Conservation (phyloP, 2,329 filamentous ascomycete genomes). For the Beauveria asiatica region DNA sequence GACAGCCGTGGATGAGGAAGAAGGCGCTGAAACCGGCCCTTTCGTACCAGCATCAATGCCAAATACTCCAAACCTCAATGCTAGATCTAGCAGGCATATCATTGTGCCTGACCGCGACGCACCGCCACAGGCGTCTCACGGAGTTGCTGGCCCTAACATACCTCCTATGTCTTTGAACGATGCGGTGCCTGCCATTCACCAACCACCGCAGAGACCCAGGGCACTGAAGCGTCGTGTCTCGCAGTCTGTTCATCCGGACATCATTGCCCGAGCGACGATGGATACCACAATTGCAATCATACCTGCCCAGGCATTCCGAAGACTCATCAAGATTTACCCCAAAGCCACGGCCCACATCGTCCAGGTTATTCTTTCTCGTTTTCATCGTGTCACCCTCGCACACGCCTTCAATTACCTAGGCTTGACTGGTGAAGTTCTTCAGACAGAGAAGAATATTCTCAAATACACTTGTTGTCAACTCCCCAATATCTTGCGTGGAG, state of each 20-base stretch:
- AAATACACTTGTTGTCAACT: conserved; percentile 86
- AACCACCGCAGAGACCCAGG: conserved; percentile 26
- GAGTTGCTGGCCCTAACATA: conserved; percentile 40
- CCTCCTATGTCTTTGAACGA: conserved; percentile 67
- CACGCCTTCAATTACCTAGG: conserved; percentile 94
- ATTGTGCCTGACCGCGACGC: background rate
- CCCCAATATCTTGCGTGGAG: conserved; percentile 80
- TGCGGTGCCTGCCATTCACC: conserved; percentile 19
- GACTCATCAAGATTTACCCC: conserved; percentile 87
- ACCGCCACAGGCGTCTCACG: background rate
- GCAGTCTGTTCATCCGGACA: conserved; percentile 87
- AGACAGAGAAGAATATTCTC: conserved; percentile 89
- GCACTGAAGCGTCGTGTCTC: conserved; percentile 38
- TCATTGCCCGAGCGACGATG: conserved; percentile 89
- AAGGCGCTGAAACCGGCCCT: conserved; percentile 24
- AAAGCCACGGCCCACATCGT: conserved; percentile 96
- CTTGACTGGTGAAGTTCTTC: conserved; percentile 80
- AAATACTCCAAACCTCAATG: conserved; percentile 30
- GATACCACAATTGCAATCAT: conserved; percentile 99
- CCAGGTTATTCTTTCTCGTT: conserved; percentile 88
- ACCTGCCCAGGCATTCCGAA: conserved; percentile 87
- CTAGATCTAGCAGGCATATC: conserved; percentile 14
- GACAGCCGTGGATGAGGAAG: conserved; percentile 56
- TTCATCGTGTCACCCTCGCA: conserved; percentile 88
- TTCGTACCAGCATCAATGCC: conserved; percentile 28